Evolutionary conservation across 495 filamentous ascomycete genomes (phyloP), one percentile per base, ranked within the genome.

Genomic region (Aspergillus avenaceus): DNA sequence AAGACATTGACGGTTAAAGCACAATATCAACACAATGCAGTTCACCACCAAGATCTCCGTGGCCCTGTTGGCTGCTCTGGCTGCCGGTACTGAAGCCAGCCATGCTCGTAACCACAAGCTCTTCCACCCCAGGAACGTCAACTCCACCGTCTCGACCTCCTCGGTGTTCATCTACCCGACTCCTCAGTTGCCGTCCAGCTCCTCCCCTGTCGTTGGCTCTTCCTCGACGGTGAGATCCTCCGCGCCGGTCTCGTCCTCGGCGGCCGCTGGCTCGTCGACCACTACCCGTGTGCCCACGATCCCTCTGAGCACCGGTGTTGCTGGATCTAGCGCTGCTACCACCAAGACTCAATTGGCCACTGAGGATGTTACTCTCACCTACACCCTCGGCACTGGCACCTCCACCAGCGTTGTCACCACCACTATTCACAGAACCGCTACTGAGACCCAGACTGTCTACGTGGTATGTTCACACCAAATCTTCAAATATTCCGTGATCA

Each of bases 331-430:
- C 29, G 25, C 52, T 19, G 41, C 26, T 44, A 24, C 24, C 3
- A 25, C 18, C 28, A 52, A 49, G 21, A 45, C 55, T 26, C 36
- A 44, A 27, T 28, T 32, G 26, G 28, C 34, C 14, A 52, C 57
- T 22, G 24, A 49, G 46, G 80, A 80, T 59, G 66, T 78, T 46
- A 77, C 71, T 48, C 58, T 86, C 14, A 79, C 74, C 25, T 93
- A 84, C 77, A 83, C 75, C 19, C 77, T 77, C 32, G 76, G 75
- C 44, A 59, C 69, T 40, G 81, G 80, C 45, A 65, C 76, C 13
- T 78, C 76, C 0, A 75, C 75, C 47, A 77, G 68, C 32, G 71
- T 82, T 31, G 65, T 82, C 13, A 82, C 79, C 23, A 83, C 80
- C 43, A 82, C 79, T 16, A 72, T 82, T 53, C 62, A 75, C 62